Base-by-base conservation (phyloP, 768 basidiomycete species). In the Termitomyces eurrhizus region DNA sequence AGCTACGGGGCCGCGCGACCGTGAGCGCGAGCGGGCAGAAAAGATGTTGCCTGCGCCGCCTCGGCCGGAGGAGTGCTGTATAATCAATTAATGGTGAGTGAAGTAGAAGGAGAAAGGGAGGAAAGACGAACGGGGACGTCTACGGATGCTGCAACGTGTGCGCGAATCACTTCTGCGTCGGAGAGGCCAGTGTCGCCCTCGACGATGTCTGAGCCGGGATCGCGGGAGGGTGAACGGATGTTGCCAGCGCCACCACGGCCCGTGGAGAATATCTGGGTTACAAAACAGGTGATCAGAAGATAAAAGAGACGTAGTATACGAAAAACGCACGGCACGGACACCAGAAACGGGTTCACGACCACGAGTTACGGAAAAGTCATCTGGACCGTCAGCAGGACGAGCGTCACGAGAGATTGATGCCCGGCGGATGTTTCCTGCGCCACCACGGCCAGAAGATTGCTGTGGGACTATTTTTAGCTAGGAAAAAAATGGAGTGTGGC, bases 231-330 rank as follows among this genome's bases (percentile, higher is more conserved):
- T 1, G 91, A 89, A 54, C 90, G 87, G 55, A 95, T 86, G 78
- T 95, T 95, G n/a, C 93, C 93, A 8, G 83, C 82, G n/a, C 93
- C 93, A 21, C 93, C 93, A 46, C 92, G 84, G 18, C 93, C 93
- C 29, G 82, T 81, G n/a, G 85, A 86, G 64, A 75, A 78, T 4
- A 80, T 58, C 75, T 84, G 66, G 52, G n/a, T 65, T n/a, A 44
- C 42, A n/a, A 3, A 44, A 21, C 3, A n/a, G 1, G 0, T n/a
- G 42, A 44, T 44, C n/a, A 21, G 42, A 44, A 44, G 42, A 13
- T 24, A 13, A 24, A 24, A 12, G 24, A 13, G 24, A 9, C n/a
- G 45, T 26, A 46, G 12, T 24, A 4, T 46, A 14, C 24, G 24
- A 24, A 26, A 12, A 21, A 24, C 77, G 9, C 56, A 82, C 84